Evolutionary conservation across 495 filamentous ascomycete species (phyloP).

Genomic region (Massariosphaeria phaeospora): DNA sequence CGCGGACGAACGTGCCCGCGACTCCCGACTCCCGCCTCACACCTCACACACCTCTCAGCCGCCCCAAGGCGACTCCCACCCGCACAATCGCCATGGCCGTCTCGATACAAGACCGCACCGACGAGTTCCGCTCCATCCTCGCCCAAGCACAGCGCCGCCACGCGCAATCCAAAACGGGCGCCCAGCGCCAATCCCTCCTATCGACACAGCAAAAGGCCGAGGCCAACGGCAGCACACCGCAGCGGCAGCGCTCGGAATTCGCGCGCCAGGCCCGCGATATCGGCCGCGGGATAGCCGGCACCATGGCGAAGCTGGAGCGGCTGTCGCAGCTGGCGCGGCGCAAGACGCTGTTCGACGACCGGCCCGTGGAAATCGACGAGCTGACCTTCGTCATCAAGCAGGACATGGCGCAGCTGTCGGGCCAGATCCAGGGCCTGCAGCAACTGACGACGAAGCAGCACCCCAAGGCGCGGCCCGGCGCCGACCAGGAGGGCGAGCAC

Average conservation of each 20-base stretch:
- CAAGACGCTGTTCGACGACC: slow-evolving; percentile 95
- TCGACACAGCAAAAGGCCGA: slow-evolving; percentile 65
- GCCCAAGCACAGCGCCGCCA: slow-evolving; percentile 72
- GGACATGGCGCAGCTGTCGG: slow-evolving; percentile 83
- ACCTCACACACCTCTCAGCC: neutral
- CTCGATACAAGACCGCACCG: slow-evolving; percentile 93
- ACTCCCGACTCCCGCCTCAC: neutral
- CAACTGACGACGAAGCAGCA: slow-evolving; percentile 66
- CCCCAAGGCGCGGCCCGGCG: slow-evolving; percentile 51
- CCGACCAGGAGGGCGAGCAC: slow-evolving; percentile 88
- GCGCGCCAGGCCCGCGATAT: slow-evolving; percentile 85
- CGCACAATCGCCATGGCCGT: slow-evolving; percentile 48
- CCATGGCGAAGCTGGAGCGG: slow-evolving; percentile 90
- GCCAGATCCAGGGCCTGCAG: slow-evolving; percentile 77
- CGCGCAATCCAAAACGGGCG: slow-evolving; percentile 61
- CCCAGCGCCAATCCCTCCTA: slow-evolving; percentile 77
- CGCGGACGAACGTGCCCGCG: neutral
- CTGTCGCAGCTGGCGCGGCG: slow-evolving; percentile 90
- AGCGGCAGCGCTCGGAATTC: slow-evolving; percentile 66
- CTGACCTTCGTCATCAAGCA: slow-evolving; percentile 96
- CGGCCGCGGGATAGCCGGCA: slow-evolving; percentile 76
- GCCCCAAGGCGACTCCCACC: neutral
- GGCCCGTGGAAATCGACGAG: slow-evolving; percentile 93
- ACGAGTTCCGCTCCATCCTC: slow-evolving; percentile 88
- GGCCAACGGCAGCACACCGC: slow-evolving; percentile 56